These are phyloP conservation scores for Pseudocercospora pini-densiflorae DNA, from an alignment of 2,329 filamentous ascomycete genomes.

Conservation along the genomic window DNA sequence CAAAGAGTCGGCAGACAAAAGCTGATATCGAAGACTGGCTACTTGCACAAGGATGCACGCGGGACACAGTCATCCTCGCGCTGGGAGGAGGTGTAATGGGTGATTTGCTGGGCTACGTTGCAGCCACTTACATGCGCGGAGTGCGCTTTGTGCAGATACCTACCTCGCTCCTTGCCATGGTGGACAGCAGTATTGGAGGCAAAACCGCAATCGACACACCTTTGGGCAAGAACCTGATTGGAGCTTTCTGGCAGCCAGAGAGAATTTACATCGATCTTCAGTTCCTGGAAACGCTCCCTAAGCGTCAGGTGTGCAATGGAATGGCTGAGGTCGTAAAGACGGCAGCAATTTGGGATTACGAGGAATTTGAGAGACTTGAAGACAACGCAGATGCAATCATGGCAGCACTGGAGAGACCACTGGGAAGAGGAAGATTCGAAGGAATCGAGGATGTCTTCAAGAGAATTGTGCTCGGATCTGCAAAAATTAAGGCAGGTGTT, in stretches of 20 bases:
- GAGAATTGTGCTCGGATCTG: conserved; percentile 80
- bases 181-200: conserved; percentile 96
- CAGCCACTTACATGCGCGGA: conserved; percentile 97
- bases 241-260: conserved; percentile 94
- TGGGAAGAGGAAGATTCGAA: conserved; percentile 65
- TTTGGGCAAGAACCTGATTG: conserved; percentile 93
- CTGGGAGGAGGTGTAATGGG: conserved; percentile 96
- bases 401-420: conserved; percentile 66
- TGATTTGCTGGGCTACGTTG: conserved; percentile 96
- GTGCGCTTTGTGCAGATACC: conserved; percentile 96
- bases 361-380: conserved; percentile 84
- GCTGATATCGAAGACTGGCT: conserved; percentile 98
- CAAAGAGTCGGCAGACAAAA: conserved; percentile 92
- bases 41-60: conserved; percentile 85
- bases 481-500: conserved; percentile 91
- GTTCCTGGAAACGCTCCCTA: conserved; percentile 88
- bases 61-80: conserved; percentile 93
- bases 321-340: conserved; percentile 92
- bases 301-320: conserved; percentile 94
- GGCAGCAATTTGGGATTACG: conserved; percentile 91
- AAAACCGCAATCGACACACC: conserved; percentile 99
- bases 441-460: conserved; percentile 63
- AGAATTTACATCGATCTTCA: conserved; percentile 92
- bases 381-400: conserved; percentile 79
- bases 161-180: conserved; percentile 93